Conservation (phyloP, 2,329 filamentous ascomycete species). For the Pseudocercospora fijiensis region DNA sequence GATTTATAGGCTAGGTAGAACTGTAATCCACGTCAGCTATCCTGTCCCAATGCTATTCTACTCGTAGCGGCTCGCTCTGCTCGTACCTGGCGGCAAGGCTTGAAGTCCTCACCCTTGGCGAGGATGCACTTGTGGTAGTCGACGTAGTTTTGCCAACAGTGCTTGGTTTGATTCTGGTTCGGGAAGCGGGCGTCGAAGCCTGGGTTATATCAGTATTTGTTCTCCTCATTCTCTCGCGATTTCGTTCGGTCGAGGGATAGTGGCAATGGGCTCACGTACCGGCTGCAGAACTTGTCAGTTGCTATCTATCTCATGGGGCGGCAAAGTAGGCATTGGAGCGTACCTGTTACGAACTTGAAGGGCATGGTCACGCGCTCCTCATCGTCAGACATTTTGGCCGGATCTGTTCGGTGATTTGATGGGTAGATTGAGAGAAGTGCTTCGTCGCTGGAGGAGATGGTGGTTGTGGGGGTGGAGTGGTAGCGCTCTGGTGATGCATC, state of each 20-base stretch:
- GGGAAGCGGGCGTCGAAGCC: conserved; percentile 99
- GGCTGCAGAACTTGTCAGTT: conserved; percentile 32
- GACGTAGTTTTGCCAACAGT: conserved; percentile 99
- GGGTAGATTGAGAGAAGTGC: conserved; percentile 20
- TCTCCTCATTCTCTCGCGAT: not conserved
- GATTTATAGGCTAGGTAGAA: conserved; percentile 97
- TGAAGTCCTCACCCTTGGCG: conserved; percentile 98
- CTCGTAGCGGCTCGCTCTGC: not conserved
- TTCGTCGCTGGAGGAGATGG: conserved; percentile 16
- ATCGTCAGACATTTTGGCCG: conserved; percentile 83
- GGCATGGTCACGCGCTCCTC: conserved; percentile 93
- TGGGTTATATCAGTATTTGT: conserved; percentile 41
- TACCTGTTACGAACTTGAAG: conserved; percentile 99
- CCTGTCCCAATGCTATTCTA: not conserved
- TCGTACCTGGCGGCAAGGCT: conserved; percentile 89
- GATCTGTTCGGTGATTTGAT: conserved; percentile 20
- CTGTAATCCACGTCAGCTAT: conserved; percentile 48
- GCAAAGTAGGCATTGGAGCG: conserved; percentile 41
- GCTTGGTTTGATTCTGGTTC: conserved; percentile 97
- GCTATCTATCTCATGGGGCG: conserved; percentile 7
- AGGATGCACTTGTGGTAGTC: conserved; percentile 99
- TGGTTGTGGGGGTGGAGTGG: conserved; percentile 19
- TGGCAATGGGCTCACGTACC: conserved; percentile 32
- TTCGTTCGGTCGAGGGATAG: not conserved
- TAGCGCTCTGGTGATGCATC: conserved; percentile 20